Percentiles rank a stretch among this genome's conserved stretches.
phyloP scores from a whole-genome alignment of 2,329 filamentous ascomycete species.

The Mycocentrospora acerina region DNA sequence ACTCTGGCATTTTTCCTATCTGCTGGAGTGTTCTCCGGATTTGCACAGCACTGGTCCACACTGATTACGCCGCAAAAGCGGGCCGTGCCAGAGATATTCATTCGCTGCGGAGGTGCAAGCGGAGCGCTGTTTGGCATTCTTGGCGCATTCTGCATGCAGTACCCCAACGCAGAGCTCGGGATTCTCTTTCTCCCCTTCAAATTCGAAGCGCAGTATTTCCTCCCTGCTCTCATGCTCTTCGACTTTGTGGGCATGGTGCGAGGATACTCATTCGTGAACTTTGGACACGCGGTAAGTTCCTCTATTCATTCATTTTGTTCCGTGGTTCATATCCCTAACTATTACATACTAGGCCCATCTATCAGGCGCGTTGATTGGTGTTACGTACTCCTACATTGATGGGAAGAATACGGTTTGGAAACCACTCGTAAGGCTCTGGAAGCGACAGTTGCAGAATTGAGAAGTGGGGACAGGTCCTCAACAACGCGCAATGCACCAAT shows the following conservation, averaged over 20 bases:
- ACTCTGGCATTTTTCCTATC: constrained; percentile 33
- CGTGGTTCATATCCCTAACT: constrained; percentile 4
- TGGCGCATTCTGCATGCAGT: constrained; percentile 35
- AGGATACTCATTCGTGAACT: constrained; percentile 29
- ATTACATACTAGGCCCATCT: constrained; percentile 34
- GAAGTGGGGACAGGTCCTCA: no score
- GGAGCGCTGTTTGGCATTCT: constrained; percentile 36
- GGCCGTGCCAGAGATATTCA: constrained; percentile 23
- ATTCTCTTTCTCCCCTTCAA: constrained; percentile 35
- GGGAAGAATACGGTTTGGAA: constrained; percentile 37
- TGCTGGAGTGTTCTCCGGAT: constrained; percentile 32
- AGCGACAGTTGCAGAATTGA: constrained; percentile 18
- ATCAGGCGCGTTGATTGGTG: constrained; percentile 29
- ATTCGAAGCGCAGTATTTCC: constrained; percentile 33
- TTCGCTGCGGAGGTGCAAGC: constrained; percentile 35
- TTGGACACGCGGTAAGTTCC: constrained; percentile 38
- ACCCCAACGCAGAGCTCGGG: constrained; percentile 30
- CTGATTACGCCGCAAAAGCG: constrained; percentile 24
- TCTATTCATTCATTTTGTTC: no score
- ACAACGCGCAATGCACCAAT: no score
- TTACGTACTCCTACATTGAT: constrained; percentile 36
- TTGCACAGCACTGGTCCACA: constrained; percentile 31
- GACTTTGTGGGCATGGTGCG: constrained; percentile 35
- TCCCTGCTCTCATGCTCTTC: constrained; percentile 36
- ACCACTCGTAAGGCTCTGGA: constrained; percentile 35